Conservation (phyloP, 2,329 filamentous ascomycete genomes). For the Tolypocladium ovalisporum region DNA sequence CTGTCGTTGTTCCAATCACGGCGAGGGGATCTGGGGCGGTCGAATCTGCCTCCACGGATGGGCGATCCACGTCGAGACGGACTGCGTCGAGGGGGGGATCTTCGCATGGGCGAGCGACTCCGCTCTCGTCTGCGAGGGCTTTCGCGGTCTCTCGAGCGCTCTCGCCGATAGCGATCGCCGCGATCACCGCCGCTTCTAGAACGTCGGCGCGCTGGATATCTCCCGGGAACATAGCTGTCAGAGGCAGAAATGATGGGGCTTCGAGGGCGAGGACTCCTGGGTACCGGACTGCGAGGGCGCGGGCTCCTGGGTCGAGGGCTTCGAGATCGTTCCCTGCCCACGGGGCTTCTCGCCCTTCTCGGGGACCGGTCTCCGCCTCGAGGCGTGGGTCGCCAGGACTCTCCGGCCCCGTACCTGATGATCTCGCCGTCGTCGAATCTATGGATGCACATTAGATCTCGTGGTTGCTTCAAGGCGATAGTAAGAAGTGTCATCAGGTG, state of each 20-base stretch:
- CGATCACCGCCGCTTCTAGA: constrained; percentile 30
- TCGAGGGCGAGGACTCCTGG: constrained; percentile 22
- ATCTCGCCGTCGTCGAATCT: constrained; percentile 48
- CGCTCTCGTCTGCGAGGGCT: constrained; percentile 25
- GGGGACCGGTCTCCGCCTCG: constrained; percentile 35
- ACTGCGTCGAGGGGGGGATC: constrained; percentile 27
- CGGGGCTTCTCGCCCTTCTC: constrained; percentile 20
- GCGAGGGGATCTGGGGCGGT: constrained; percentile 25
- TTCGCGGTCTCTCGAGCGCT: constrained; percentile 29
- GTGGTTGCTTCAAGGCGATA: not conserved
- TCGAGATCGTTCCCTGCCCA: constrained; percentile 13
- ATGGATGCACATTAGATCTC: not conserved
- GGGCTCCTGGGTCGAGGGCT: constrained; percentile 29
- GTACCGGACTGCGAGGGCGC: constrained; percentile 25
- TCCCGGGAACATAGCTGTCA: constrained; percentile 35
- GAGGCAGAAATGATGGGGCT: constrained; percentile 26
- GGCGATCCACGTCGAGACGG: constrained; percentile 24
- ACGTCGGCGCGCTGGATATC: constrained; percentile 29
- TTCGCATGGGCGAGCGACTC: constrained; percentile 23
- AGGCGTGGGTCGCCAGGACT: constrained; percentile 50
- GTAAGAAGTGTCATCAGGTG: not conserved
- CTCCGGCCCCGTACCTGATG: constrained; percentile 49
- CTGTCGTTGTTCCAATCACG: constrained; percentile 24
- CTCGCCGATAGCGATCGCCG: constrained; percentile 29
- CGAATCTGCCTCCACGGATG: constrained; percentile 23